Base-by-base conservation (phyloP, 805 yeast species). In the Hanseniaspora meyeri region DNA sequence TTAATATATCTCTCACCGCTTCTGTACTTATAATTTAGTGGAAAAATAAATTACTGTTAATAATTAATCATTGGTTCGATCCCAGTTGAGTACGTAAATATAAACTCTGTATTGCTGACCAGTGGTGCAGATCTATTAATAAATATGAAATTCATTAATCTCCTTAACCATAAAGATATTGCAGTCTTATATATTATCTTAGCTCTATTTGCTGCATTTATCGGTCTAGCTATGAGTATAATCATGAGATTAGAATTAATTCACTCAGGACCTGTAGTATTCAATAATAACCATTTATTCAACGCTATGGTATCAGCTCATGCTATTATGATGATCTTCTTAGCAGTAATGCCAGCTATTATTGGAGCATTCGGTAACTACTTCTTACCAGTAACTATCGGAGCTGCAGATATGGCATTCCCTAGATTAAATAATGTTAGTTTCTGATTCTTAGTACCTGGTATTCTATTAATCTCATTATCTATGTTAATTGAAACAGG, bases 111-210 rank as follows among this genome's bases (percentile, higher is more conserved):
- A 2, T 29, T 27, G 43, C 49, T 51, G 43, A 57, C 27, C 57
- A 60, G 27, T 4, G 27, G 5, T 24, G 27, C 27, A 24, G n/a
- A n/a, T n/a, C n/a, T n/a, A n/a, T n/a, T n/a, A n/a, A n/a, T n/a
- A n/a, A n/a, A n/a, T 24, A 24, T 24, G 55, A 53, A 60, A 58
- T 63, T 64, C 52, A 51, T 63, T 32, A 62, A 59, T 50, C 60
- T 65, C 51, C 64, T 65, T 37, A 63, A 63, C 55, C 65, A 65
- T 42, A 64, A 63, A 60, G 66, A 63, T 61, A 64, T 64, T 39
- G 66, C 65, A 14, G 59, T 64, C 32, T 61, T 64, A 59, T 64
- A 63, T 56, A 59, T 64, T 49, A 60, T 63, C 34, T 60, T 62
- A 46, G 64, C 65, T 29, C 47, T 62, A 56, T 61, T 64, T 31